These are phyloP conservation scores for Leptographium radiaticola DNA, from an alignment of 2,329 filamentous ascomycete species.

Conservation along the genomic window DNA sequence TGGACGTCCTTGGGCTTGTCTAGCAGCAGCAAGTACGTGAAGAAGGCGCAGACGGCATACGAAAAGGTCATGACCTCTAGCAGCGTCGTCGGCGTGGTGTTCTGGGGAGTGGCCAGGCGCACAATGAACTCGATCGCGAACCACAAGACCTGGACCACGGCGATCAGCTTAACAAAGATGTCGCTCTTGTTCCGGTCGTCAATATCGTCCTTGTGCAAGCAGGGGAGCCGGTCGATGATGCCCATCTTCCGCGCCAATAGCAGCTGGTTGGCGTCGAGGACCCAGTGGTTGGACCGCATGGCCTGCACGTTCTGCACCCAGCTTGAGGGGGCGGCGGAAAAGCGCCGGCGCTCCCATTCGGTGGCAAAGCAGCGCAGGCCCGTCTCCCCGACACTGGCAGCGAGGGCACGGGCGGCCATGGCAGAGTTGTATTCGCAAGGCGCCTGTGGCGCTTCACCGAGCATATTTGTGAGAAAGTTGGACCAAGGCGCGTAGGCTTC, in stretches of 20 bases:
- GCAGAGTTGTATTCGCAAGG: background rate
- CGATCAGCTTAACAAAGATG: conserved; percentile 14
- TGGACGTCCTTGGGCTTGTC: conserved; percentile 9
- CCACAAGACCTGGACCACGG: conserved; percentile 15
- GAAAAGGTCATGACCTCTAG: conserved; percentile 14
- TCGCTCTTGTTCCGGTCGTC: conserved; percentile 14
- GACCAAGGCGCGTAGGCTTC: background rate
- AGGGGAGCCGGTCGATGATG: conserved; percentile 12
- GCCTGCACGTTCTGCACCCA: background rate
- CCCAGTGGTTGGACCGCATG: conserved; percentile 6
- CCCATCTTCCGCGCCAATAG: conserved; percentile 10
- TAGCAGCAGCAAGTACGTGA: conserved; percentile 7
- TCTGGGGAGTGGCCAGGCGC: conserved; percentile 7
- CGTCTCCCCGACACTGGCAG: background rate
- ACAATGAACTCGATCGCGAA: conserved; percentile 13
- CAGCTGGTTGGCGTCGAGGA: conserved; percentile 12
- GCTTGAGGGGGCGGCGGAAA: background rate
- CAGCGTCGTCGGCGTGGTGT: conserved; percentile 15
- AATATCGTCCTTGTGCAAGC: conserved; percentile 10
- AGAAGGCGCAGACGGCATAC: conserved; percentile 10
- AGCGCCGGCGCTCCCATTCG: background rate
- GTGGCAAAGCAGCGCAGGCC: background rate
- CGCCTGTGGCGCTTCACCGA: background rate
- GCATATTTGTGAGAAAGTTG: background rate
- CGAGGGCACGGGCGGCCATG: background rate